A percentile compares a stretch with the other conserved stretches of the same genome.
Evolutionary conservation across 768 basidiomycete genomes (phyloP).

Genomic region (Pulveroboletus sp.): DNA sequence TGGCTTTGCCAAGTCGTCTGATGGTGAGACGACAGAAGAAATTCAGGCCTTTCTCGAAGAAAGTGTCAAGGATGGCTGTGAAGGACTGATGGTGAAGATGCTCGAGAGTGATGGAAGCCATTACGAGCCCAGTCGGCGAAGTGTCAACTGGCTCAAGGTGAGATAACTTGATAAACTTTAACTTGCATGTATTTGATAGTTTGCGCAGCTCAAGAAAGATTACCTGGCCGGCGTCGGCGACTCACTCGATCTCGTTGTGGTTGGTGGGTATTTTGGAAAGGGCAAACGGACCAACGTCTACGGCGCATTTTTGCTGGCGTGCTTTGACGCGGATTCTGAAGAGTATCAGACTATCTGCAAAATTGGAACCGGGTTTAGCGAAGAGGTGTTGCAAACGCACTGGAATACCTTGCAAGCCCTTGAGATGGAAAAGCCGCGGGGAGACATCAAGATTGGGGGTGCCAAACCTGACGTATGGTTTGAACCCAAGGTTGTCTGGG

Average conservation of each 20-base stretch:
- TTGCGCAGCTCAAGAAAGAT: conserved; percentile 89
- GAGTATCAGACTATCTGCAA: conserved; percentile 98
- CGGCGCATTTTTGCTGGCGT: conserved; percentile 96
- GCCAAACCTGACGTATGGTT: conserved; percentile 99
- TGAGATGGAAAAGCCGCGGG: conserved; percentile 64
- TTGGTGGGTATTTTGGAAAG: conserved; percentile 96
- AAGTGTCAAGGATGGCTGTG: conserved; percentile 97
- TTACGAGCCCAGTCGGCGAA: conserved; percentile 93
- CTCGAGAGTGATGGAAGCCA: conserved; percentile 86
- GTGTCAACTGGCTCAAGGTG: conserved; percentile 98
- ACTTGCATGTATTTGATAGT: conserved; percentile 1
- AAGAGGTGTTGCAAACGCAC: conserved; percentile 81
- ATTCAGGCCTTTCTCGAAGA: conserved; percentile 94
- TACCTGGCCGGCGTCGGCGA: conserved; percentile 96
- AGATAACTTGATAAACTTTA: neutral
- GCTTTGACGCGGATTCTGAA: conserved; percentile 92
- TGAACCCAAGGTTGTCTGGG: conserved; percentile 97
- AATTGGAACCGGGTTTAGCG: conserved; percentile 97
- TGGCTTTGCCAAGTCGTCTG: conserved; percentile 87
- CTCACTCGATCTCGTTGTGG: conserved; percentile 95
- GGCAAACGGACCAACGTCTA: conserved; percentile 98
- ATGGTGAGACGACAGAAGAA: conserved; percentile 86
- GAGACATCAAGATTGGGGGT: conserved; percentile 85
- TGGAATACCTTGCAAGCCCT: conserved; percentile 80
- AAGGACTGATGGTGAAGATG: conserved; percentile 99